A percentile compares a stretch with the other conserved stretches of the same genome.
phyloP scores from a whole-genome alignment of 441 rosid genomes.

The Arabidopsis lyrata region DNA sequence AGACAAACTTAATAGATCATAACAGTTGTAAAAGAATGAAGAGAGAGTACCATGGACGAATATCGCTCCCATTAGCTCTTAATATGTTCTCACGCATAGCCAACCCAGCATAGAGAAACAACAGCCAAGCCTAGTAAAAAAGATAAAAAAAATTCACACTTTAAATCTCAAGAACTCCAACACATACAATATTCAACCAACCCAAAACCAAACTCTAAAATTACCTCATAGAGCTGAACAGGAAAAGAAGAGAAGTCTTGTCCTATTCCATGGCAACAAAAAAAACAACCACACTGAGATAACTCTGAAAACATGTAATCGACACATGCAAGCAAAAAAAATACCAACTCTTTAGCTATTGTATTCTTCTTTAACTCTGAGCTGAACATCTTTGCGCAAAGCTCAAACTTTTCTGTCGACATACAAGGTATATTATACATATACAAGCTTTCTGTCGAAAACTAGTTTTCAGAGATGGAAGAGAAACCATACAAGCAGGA shows the following conservation, averaged over 20 bases:
- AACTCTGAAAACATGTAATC: too few species aligned
- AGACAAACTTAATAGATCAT: background rate
- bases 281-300: too few species aligned
- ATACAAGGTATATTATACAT: too few species aligned
- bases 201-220: background rate
- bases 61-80: slow-evolving; percentile 96
- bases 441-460: too few species aligned
- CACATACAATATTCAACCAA: background rate
- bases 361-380: slow-evolving; percentile 98
- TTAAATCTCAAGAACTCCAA: slow-evolving; percentile 18
- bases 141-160: slow-evolving; percentile 34
- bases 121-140: slow-evolving; percentile 85
- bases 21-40: too few species aligned
- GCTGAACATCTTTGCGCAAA: slow-evolving; percentile 80
- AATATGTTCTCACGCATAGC: slow-evolving; percentile 93
- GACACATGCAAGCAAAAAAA: slow-evolving; percentile 10
- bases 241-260: too few species aligned
- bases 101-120: slow-evolving; percentile 96
- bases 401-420: too few species aligned
- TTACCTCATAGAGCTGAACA: slow-evolving; percentile 93
- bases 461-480: background rate
- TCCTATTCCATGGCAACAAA: too few species aligned
- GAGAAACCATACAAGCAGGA: background rate
- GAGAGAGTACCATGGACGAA: slow-evolving; percentile 92
- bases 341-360: slow-evolving; percentile 74